Percentiles rank a stretch among this genome's conserved stretches.
phyloP scores from a whole-genome alignment of 257 asterid genomes.

The Petunia axillaris region DNA sequence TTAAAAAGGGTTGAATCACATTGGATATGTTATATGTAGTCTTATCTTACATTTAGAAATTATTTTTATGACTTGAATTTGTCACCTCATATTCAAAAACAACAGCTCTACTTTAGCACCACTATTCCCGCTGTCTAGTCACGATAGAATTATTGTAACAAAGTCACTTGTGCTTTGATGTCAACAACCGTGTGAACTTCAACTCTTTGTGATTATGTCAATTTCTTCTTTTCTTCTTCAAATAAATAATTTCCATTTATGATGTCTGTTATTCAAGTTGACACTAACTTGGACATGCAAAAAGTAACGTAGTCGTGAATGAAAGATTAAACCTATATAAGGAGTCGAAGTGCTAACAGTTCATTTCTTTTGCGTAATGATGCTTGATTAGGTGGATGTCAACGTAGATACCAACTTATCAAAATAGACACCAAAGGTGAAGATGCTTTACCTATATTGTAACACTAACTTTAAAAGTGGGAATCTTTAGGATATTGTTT shows the following conservation, averaged over 20 bases:
- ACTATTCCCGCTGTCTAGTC: neutral
- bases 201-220: neutral
- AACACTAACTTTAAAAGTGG: constrained; percentile 14
- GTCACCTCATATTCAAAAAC: too few species aligned
- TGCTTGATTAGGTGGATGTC: constrained; percentile 16
- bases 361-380: neutral
- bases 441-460: constrained; percentile 3
- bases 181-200: neutral
- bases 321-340: neutral
- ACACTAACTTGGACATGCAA: constrained; percentile 9
- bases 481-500: neutral
- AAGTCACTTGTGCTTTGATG: neutral
- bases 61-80: too few species aligned
- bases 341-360: neutral
- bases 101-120: too few species aligned
- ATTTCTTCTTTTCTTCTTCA: too few species aligned
- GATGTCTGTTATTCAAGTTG: neutral
- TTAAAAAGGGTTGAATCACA: too few species aligned
- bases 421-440: neutral
- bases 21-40: too few species aligned
- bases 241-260: neutral
- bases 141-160: too few species aligned
- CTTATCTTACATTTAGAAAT: too few species aligned
- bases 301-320: neutral
- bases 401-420: neutral